A percentile compares a stretch with the other conserved stretches of the same genome.
phyloP scores from a whole-genome alignment of 768 basidiomycete species.

The Crucibulum laeve region DNA sequence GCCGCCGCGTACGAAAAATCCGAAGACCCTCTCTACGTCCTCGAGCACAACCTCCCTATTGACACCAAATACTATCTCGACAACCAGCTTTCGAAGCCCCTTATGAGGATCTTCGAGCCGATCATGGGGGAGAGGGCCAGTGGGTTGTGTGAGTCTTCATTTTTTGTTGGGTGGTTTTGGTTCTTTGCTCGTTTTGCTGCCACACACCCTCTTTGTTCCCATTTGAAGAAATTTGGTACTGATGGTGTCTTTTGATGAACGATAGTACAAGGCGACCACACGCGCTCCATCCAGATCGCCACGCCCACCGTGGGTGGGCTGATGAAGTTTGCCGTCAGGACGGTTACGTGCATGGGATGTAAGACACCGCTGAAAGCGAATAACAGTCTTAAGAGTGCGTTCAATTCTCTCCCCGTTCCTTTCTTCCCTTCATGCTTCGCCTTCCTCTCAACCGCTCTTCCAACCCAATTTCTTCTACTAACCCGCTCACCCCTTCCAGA shows the following conservation, averaged over 20 bases:
- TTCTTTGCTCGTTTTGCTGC: constrained; percentile 8
- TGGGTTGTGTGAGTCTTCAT: neutral
- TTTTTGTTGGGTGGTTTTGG: neutral
- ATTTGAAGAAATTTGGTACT: too few species aligned
- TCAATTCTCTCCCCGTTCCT: too few species aligned
- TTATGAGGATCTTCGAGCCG: constrained; percentile 97
- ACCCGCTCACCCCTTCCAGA: too few species aligned
- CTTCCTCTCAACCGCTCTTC: too few species aligned
- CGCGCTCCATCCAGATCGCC: constrained; percentile 91
- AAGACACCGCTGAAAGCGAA: constrained; percentile 80
- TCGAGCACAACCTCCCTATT: constrained; percentile 97
- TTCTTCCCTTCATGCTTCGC: too few species aligned
- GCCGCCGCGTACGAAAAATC: constrained; percentile 99
- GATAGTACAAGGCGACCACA: constrained; percentile 93
- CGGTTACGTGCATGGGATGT: constrained; percentile 91
- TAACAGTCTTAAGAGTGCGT: constrained; percentile 70
- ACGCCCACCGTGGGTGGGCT: constrained; percentile 95
- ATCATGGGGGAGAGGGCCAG: constrained; percentile 88
- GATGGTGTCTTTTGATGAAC: constrained; percentile 4
- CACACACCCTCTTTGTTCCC: too few species aligned
- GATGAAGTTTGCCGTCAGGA: constrained; percentile 99
- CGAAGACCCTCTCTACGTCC: constrained; percentile 94
- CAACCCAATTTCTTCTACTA: too few species aligned
- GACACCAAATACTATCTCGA: constrained; percentile 98
- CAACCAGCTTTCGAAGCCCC: constrained; percentile 94